Evolutionary conservation across 768 basidiomycete genomes (phyloP), one percentile per base, ranked within the genome.

Genomic region (Tubosaeta sp.): DNA sequence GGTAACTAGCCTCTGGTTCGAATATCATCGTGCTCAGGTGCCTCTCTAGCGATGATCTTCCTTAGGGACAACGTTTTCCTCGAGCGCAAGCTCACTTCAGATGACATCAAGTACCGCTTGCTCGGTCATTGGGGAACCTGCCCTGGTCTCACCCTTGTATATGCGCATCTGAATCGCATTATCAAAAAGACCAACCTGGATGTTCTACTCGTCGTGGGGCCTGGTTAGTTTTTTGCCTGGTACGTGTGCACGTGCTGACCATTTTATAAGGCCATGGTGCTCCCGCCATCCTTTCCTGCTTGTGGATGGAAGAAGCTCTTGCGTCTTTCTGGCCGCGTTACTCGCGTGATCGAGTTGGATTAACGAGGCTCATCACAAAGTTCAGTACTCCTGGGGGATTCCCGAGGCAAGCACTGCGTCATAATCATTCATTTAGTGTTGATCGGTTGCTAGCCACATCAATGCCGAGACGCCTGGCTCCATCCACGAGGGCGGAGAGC

Each of bases 401-500:
- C 65, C 90, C 92, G 6, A 87, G 84, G 75, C 80, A 71, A 54
- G 76, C 30, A 19, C 18, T 21, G 12, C 18, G 6, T 35, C 5
- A 2, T 21, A n/a, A 34, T 16, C 30, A 7, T 27, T 27, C 8
- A 18, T 13, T 19, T 14, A 13, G 48, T 7, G 13, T 42, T 59
- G 19, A 58, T 25, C 2, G 16, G 22, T n/a, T 50, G 43, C 11
- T 31, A 84, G 83, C 59, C 83, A 86, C 51, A 80, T 87, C 57
- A 88, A 91, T 52, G 87, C 91, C 0, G 81, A 90, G 67, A 92
- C 90, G 1, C 93, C 92, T 18, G 93, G 93, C 6, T 77, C 81
- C 3, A 94, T 96, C 55, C 93, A 96, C 59, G 93, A 96, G 70
- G 93, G 93, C 48, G 87, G 86, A 25, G 93, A 94, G 66, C 78